These are phyloP conservation scores for Skeletonema costatum DNA, from an alignment of 108 stramenopile species.

Conservation along the genomic window DNA sequence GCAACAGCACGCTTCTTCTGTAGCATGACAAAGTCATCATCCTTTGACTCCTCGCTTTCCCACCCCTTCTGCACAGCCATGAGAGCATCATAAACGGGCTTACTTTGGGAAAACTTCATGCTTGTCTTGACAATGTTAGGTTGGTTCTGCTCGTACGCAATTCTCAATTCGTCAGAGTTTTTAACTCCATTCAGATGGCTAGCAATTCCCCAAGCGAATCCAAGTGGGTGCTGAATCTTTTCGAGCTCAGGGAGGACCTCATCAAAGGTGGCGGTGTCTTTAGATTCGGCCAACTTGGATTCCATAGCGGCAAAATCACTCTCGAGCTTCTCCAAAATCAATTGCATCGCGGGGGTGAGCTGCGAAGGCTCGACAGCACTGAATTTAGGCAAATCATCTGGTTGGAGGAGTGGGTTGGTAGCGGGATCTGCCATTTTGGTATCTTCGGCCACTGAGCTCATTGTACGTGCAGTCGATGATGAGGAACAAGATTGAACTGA, in stretches of 20 bases:
- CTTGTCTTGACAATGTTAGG: conserved; percentile 89
- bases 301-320: conserved; percentile 75
- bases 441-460: conserved; percentile 16
- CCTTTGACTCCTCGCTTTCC: conserved; percentile 30
- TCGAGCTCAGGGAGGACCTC: conserved; percentile 83
- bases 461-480: conserved; percentile 1
- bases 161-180: conserved; percentile 92
- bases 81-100: conserved; percentile 91
- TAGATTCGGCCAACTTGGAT: conserved; percentile 26
- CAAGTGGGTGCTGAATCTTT: conserved; percentile 72
- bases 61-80: conserved; percentile 56
- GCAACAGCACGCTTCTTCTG: conserved; percentile 89
- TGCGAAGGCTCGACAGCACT: conserved; percentile 72
- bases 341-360: conserved; percentile 84
- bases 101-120: conserved; percentile 89
- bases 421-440: conserved; percentile 13
- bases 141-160: conserved; percentile 92
- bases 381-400: conserved; percentile 88
- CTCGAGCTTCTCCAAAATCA: conserved; percentile 67
- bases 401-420: conserved; percentile 84
- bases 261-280: conserved; percentile 37
- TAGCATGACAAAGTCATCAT: conserved; percentile 47
- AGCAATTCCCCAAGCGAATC: conserved; percentile 96
- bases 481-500: conserved; percentile 8
- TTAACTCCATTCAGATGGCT: conserved; percentile 97